Evolutionary conservation across 352 stramenopile species (phyloP).

Genomic region (Phytopythium litorale): DNA sequence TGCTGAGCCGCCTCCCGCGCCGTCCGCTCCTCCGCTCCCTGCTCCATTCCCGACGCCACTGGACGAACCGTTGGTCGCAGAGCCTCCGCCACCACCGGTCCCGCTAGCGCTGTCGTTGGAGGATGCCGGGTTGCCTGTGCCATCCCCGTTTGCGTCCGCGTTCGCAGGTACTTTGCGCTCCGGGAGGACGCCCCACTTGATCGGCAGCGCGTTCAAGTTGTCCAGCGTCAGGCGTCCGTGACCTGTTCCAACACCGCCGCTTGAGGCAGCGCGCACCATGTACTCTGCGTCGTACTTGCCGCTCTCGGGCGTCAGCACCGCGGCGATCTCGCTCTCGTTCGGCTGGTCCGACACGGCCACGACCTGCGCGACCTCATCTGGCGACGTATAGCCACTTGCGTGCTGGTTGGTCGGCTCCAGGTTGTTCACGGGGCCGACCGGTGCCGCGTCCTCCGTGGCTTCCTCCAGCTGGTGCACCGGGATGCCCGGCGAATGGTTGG

Average conservation of each 20-base stretch:
- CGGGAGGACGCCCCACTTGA: conserved; percentile 71
- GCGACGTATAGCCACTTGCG: conserved; percentile 40
- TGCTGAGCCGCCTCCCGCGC: not conserved
- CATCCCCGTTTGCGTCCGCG: conserved; percentile 14
- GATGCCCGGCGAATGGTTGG: conserved; percentile 59
- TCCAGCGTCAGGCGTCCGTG: conserved; percentile 40
- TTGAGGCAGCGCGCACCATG: conserved; percentile 50
- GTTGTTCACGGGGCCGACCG: conserved; percentile 32
- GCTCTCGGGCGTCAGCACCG: conserved; percentile 35
- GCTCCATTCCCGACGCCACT: conserved; percentile 10
- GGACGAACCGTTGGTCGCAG: conserved; percentile 3
- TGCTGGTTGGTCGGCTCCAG: conserved; percentile 27
- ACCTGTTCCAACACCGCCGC: conserved; percentile 22
- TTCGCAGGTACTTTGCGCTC: conserved; percentile 37
- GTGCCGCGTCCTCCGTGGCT: conserved; percentile 5
- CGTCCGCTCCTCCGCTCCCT: not conserved
- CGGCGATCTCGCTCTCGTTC: conserved; percentile 71
- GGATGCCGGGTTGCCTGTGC: not conserved
- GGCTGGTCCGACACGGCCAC: conserved; percentile 41
- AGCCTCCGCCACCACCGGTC: not conserved
- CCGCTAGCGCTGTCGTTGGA: not conserved
- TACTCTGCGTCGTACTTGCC: conserved; percentile 72
- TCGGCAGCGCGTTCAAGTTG: conserved; percentile 58
- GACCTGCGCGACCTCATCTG: conserved; percentile 55
- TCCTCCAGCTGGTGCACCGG: conserved; percentile 66